Evolutionary conservation across 202 grass and related monocot species (phyloP), one percentile per base, ranked within the genome.

Genomic region (Setaria italica): DNA sequence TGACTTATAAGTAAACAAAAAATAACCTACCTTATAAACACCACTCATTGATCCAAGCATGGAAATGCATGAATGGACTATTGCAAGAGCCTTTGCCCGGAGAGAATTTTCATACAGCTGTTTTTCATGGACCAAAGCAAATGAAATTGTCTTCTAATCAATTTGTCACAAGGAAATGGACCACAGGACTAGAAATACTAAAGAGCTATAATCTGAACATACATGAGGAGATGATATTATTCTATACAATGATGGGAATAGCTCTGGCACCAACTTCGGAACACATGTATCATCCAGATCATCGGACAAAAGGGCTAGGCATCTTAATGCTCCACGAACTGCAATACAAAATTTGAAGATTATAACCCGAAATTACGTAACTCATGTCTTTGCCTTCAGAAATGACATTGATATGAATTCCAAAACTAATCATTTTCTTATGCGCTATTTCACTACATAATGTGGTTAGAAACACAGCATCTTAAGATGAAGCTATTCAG

Each of bases 291-390:
- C 93, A 89, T 99, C 96, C 62, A 99, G 80, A 99, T 99, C 96
- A 91, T 89, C 93, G 30, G 93, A 94, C 14, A 99, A 71, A 88
- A 99, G 93, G 57, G 96, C 91, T 72, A 99, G 85, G 76, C 96
- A 99, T 92, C 96, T 95, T 92, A 99, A 90, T 78, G 93, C 90
- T 87, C 96, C 96, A 82, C 77, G 90, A 70, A 99, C 96, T 99
- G 81, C 66, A 88, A 71, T 60, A 47, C 48, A 15, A 19, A 82
- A 41, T 5, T 86, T 70, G 30, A 74, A 85, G 16, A 83, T 45
- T 14, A 20, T 33, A 53, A 80, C 25, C 57, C 41, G 70, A 77
- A 71, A 73, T 54, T 42, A 80, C 11, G 25, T 20, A 35, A 72
- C 53, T 49, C 42, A 33, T 53, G 15, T 4, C 11, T 21, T 21